These are phyloP conservation scores for Lactarius deliciosus DNA, from an alignment of 768 basidiomycete genomes.

Conservation along the genomic window DNA sequence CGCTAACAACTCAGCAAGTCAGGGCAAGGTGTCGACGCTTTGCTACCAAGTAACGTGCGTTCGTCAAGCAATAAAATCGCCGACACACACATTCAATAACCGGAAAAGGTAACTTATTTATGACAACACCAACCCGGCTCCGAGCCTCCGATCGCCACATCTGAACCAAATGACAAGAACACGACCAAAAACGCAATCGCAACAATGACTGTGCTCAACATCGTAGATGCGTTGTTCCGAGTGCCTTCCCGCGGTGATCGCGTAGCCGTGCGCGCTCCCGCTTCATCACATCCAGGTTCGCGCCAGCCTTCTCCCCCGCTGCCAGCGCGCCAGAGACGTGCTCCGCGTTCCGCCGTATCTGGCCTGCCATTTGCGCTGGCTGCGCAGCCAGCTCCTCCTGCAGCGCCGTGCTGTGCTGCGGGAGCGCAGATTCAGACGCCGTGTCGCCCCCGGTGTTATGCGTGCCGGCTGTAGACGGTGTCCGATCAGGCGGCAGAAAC, in stretches of 20 bases:
- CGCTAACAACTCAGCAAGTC: too few relatives aligned
- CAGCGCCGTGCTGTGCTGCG: too few relatives aligned
- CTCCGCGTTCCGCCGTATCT: slow-evolving; percentile 43
- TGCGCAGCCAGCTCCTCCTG: slow-evolving; percentile 66
- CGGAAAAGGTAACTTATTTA: too few relatives aligned
- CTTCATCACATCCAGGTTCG: slow-evolving; percentile 31
- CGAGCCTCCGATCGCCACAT: too few relatives aligned
- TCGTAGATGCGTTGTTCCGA: slow-evolving; percentile 54
- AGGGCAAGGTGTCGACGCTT: too few relatives aligned
- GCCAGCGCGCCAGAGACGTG: slow-evolving; percentile 35
- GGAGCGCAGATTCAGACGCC: too few relatives aligned
- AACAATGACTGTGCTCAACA: slow-evolving; percentile 47
- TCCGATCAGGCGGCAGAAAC: neutral
- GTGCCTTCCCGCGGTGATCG: slow-evolving; percentile 46
- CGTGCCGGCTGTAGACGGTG: too few relatives aligned
- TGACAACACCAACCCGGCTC: too few relatives aligned
- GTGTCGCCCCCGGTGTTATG: neutral
- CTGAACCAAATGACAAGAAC: slow-evolving; percentile 65
- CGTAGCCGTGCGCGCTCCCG: slow-evolving; percentile 57
- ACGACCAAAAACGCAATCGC: slow-evolving; percentile 67
- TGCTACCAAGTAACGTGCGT: too few relatives aligned
- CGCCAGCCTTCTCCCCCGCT: slow-evolving; percentile 64
- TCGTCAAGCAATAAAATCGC: too few relatives aligned
- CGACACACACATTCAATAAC: too few relatives aligned
- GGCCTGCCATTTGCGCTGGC: slow-evolving; percentile 82